Percentiles rank a stretch among this genome's conserved stretches.
Conservation (phyloP, 176 grass and related monocot species). For the Carex pumila region DNA sequence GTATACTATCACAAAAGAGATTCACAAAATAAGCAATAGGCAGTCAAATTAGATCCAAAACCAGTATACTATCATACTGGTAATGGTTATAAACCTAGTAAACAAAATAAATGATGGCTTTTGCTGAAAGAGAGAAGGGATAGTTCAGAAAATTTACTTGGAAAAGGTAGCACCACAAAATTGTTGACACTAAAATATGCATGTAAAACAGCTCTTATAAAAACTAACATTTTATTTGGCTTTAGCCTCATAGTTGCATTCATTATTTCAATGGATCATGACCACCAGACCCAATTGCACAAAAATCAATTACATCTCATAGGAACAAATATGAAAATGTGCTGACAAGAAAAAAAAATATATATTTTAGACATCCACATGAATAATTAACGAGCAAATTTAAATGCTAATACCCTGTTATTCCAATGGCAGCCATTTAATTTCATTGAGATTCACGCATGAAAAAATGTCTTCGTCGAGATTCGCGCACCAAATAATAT, state of each 20-base stretch:
- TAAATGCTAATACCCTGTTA: not conserved
- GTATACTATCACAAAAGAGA: too few relatives aligned
- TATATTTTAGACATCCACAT: not conserved
- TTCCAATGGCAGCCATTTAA: too few relatives aligned
- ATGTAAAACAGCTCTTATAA: not conserved
- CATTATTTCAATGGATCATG: slow-evolving; percentile 57
- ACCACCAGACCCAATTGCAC: slow-evolving; percentile 35
- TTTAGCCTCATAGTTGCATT: slow-evolving; percentile 37
- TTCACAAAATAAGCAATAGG: too few relatives aligned
- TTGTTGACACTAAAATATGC: not conserved
- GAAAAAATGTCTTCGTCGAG: too few relatives aligned
- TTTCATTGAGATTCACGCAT: too few relatives aligned
- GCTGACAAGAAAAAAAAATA: not conserved
- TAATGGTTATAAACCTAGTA: too few relatives aligned
- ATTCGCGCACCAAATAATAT: too few relatives aligned
- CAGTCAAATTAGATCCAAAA: too few relatives aligned
- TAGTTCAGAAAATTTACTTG: too few relatives aligned
- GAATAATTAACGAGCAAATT: slow-evolving; percentile 4
- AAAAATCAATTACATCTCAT: slow-evolving; percentile 6
- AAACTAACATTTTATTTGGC: slow-evolving; percentile 61
- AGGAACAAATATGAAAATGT: not conserved
- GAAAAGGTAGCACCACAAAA: not conserved
- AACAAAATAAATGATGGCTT: too few relatives aligned
- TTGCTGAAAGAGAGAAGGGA: too few relatives aligned
- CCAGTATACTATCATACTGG: too few relatives aligned